Base-by-base conservation (phyloP, 352 stramenopile genomes). In the Globisporangium spiculum region DNA sequence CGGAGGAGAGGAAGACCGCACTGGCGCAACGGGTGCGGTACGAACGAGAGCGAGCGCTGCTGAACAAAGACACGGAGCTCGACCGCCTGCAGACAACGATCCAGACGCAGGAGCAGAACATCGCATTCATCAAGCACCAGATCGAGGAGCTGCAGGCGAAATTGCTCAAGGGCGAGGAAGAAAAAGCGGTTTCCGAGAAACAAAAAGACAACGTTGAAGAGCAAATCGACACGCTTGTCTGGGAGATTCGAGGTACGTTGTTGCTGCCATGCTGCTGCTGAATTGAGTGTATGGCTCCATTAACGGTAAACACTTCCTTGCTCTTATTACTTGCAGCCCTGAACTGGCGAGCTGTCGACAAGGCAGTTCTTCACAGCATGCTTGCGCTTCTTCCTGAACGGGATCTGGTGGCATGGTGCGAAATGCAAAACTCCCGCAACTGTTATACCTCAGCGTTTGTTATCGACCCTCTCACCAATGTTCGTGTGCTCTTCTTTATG, bases 211-310 rank as follows among this genome's bases (percentile, higher is more conserved):
- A 57, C n/a, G 63, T 84, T 1, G 74, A 80, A 1, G 78, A 90
- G 12, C 72, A 79, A 27, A 81, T 90, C 34, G 79, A 89, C 16
- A 80, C 86, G 20, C 67, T 93, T 24, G 72, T 63, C 22, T 93
- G 84, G 84, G 84, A 93, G 59, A 78, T 93, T 50, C 74, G 83
- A 69, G 84, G 84, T 92, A 67, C 41, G 70, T 59, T 53, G 3
- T 54, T 26, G 1, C 3, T 60, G 16, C 24, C 18, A 18, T 30
- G 12, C 56, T 14, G n/a, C 3, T 22, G 41, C 4, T 50, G 16
- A 16, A n/a, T 50, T 50, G 41, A 50, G 41, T 50, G 16, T 20
- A 3, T 50, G 41, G 41, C 4, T 22, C 14, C 16, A 22, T 50
- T 50, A 50, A 50, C 16, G 41, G 16, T 5, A 22, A n/a, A 50